A percentile compares a stretch with the other conserved stretches of the same genome.
Conservation (phyloP, 2,329 filamentous ascomycete genomes). For the Ophiostoma triangulosporum region DNA sequence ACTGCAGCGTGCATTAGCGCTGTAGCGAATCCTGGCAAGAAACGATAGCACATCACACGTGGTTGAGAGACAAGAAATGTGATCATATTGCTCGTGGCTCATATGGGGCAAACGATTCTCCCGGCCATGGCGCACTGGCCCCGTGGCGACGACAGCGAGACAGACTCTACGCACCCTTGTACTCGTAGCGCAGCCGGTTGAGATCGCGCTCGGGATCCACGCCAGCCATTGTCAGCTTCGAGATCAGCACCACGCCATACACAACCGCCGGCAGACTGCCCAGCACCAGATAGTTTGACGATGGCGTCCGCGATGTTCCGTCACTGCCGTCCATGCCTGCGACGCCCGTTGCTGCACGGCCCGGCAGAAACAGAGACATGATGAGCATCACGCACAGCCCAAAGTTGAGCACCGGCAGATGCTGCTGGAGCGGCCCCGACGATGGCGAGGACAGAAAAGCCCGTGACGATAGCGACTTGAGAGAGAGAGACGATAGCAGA, state of each 20-base stretch:
- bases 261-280: constrained; percentile 42
- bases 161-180: constrained; percentile 45
- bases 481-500: background rate
- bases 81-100: too few species aligned
- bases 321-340: too few species aligned
- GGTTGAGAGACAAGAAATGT: too few species aligned
- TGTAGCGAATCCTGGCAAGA: too few species aligned
- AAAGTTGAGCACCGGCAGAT: constrained; percentile 47
- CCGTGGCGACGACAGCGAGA: too few species aligned
- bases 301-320: constrained; percentile 5
- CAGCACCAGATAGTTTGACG: constrained; percentile 20
- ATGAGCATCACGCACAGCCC: constrained; percentile 40
- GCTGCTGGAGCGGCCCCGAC: constrained; percentile 36
- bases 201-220: constrained; percentile 57
- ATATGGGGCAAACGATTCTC: too few species aligned
- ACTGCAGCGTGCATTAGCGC: too few species aligned
- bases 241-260: constrained; percentile 45
- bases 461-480: background rate
- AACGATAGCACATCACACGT: too few species aligned
- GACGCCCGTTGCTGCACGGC: constrained; percentile 13
- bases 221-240: constrained; percentile 52
- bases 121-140: too few species aligned
- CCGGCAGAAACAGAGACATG: constrained; percentile 26
- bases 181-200: constrained; percentile 46
- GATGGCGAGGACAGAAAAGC: background rate